Evolutionary conservation across 441 rosid species (phyloP), one percentile per base, ranked within the genome.

Genomic region (Eruca vesicaria): DNA sequence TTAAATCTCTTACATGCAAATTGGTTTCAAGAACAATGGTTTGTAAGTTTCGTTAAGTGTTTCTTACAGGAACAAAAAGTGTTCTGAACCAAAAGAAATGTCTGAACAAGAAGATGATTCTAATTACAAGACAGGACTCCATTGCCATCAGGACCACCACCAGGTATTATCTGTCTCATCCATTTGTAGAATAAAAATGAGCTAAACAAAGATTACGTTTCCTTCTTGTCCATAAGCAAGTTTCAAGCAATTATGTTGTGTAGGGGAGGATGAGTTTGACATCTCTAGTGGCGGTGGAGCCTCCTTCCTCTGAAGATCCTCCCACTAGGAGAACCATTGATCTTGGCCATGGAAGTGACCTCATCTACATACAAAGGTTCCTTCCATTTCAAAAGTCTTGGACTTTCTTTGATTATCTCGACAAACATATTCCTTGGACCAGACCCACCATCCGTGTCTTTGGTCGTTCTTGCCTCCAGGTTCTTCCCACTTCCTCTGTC

Each of bases 371-470:
- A 58, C 91, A 85, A 23, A 82, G 83, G 56, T 85, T 89, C 66
- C 31, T 92, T 38, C 75, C 85, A 0, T 81, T 48, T 62, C 84
- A 88, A 9, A 79, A 82, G 2, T 82, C 94, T 0, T 88, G 97
- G 97, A 69, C 74, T 38, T 83, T 87, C 73, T 90, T 86, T 50
- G 75, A 89, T 80, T 90, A 86, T 75, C 92, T 94, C 20, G 77
- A 92, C 85, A 73, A 84, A 1, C 84, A 78, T 66, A 86, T 94
- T 63, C 96, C 97, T 63, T 94, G 98, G 98, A 86, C 86, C 32
- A 79, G 97, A 50, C 98, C 98, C 53, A 83, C 91, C 69, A 67
- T 94, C 69, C 91, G 88, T 6, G 91, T 94, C 78, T 92, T 88
- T 10, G 95, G 95, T 59, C 88, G 96, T 21, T 82, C 89, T 68